A percentile compares a stretch with the other conserved stretches of the same genome.
phyloP scores from a whole-genome alignment of 1,284 basidiomycete genomes.

The Trichosporon sp. region DNA sequence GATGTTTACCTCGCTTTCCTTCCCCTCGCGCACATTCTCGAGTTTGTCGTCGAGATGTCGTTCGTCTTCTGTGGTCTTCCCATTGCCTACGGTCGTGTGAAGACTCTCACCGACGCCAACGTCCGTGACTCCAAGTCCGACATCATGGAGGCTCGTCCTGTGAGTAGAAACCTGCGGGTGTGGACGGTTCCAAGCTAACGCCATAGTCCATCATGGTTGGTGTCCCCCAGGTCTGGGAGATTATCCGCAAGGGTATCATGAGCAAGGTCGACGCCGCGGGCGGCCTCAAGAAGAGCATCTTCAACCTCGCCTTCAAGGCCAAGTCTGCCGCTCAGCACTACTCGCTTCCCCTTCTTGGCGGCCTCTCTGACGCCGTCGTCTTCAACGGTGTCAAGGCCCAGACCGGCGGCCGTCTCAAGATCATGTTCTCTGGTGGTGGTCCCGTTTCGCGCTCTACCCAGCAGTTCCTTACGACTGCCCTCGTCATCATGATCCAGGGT shows the following conservation, averaged over 20 bases:
- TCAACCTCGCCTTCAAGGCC: slow-evolving; percentile 54
- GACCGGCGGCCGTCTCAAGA: slow-evolving; percentile 81
- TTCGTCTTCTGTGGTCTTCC: slow-evolving; percentile 57
- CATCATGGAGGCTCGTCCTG: slow-evolving; percentile 75
- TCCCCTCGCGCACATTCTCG: slow-evolving; percentile 88
- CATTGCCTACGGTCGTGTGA: slow-evolving; percentile 86
- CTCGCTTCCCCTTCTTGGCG: slow-evolving; percentile 66
- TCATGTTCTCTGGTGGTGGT: slow-evolving; percentile 79
- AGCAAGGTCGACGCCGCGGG: slow-evolving; percentile 72
- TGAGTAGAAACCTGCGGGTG: slow-evolving; percentile 33
- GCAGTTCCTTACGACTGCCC: slow-evolving; percentile 78
- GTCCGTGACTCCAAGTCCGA: slow-evolving; percentile 90
- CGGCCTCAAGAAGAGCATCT: slow-evolving; percentile 65
- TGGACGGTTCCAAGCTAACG: slow-evolving; percentile 21
- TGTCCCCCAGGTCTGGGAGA: slow-evolving; percentile 90
- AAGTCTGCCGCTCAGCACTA: slow-evolving; percentile 49
- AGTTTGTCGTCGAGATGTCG: slow-evolving; percentile 58
- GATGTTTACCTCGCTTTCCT: slow-evolving; percentile 83
- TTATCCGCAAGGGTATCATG: slow-evolving; percentile 89
- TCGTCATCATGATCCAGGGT: slow-evolving; percentile 82
- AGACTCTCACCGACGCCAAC: slow-evolving; percentile 91
- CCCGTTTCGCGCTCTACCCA: slow-evolving; percentile 84
- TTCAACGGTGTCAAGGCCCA: slow-evolving; percentile 75
- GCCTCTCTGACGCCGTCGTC: slow-evolving; percentile 73
- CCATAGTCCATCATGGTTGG: slow-evolving; percentile 73